Conservation (phyloP, 1,139 yeast genomes). For the Debaryomycetaceae sp. region DNA sequence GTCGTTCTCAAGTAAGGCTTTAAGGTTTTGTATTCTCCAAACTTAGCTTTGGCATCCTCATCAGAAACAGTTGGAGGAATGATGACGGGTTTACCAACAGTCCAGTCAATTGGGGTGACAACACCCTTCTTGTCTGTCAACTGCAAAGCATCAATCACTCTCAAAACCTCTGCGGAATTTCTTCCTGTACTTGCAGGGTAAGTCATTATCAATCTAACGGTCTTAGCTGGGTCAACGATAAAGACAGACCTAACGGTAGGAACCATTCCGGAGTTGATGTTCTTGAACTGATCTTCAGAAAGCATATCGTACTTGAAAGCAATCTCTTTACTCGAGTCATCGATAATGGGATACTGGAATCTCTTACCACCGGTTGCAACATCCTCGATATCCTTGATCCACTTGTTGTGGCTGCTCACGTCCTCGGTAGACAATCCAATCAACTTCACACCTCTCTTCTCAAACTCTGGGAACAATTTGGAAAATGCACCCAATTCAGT, state of each 20-base stretch:
- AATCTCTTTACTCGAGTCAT: constrained; percentile 76
- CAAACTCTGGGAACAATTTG: constrained; percentile 76
- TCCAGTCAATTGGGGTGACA: constrained; percentile 79
- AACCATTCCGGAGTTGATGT: constrained; percentile 64
- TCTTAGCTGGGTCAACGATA: constrained; percentile 83
- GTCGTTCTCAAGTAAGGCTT: constrained; percentile 81
- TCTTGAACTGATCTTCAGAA: constrained; percentile 81
- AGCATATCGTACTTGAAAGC: constrained; percentile 87
- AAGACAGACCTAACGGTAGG: constrained; percentile 86
- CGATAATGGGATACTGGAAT: constrained; percentile 82
- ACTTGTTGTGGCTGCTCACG: constrained; percentile 68
- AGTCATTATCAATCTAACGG: constrained; percentile 74
- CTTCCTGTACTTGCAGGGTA: constrained; percentile 93
- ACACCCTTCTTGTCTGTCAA: constrained; percentile 73
- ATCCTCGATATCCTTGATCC: constrained; percentile 89
- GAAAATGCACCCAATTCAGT: constrained; percentile 94
- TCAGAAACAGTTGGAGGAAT: constrained; percentile 81
- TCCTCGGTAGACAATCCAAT: constrained; percentile 83
- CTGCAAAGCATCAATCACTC: constrained; percentile 85
- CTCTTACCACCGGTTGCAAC: constrained; percentile 56
- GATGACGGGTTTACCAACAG: constrained; percentile 79
- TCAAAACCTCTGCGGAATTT: constrained; percentile 81
- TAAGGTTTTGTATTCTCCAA: constrained; percentile 74
- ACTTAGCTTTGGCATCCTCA: constrained; percentile 76
- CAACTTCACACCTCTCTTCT: constrained; percentile 74